Base-by-base conservation (phyloP, 495 filamentous ascomycete species). In the Neurospora sp. region DNA sequence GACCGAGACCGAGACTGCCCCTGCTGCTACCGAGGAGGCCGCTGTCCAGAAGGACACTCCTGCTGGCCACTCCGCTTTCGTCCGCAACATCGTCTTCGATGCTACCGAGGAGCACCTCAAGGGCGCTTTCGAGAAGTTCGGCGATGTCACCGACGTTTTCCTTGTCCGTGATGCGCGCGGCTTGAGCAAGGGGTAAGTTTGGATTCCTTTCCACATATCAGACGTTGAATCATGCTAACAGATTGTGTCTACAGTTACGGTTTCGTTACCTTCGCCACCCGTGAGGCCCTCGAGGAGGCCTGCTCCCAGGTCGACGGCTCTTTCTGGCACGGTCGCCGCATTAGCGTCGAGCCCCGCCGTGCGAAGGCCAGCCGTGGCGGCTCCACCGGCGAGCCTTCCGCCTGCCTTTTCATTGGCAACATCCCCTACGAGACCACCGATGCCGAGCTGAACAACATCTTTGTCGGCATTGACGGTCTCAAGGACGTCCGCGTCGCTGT, bases 391-490 rank as follows among this genome's bases (percentile, higher is more conserved):
- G 75, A 82, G 23, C 89, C 91, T 16, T 88, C 88, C 27, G 86
- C 84, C 71, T 92, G 90, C 6, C 85, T 99, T 41, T 98, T 91
- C 82, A 88, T 99, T 75, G 96, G 96, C 73, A 96, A 96, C 82
- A 89, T 99, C 79, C 88, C 92, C 42, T 97, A 92, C 77, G 92
- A 97, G 81, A 90, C 95, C 83, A 92, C 92, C 4, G 96, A 98
- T 76, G 88, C 88, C 44, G 96, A 99, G 75, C 83, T 99, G 39
- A 94, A 97, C 80, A 83, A 89, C 37, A 82, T 98, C 38, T 96
- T 99, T 85, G 81, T 85, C 54, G 88, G 89, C 16, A 83, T 97
- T 48, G 81, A 85, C 40, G 91, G 92, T 79, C 86, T 96, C 31
- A 81, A 87, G 72, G 94, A 98, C 76, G 90, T 99, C 40, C 89